A percentile compares a stretch with the other conserved stretches of the same genome.
Conservation (phyloP, 2,329 filamentous ascomycete species). For the Fusarium nematophilum region DNA sequence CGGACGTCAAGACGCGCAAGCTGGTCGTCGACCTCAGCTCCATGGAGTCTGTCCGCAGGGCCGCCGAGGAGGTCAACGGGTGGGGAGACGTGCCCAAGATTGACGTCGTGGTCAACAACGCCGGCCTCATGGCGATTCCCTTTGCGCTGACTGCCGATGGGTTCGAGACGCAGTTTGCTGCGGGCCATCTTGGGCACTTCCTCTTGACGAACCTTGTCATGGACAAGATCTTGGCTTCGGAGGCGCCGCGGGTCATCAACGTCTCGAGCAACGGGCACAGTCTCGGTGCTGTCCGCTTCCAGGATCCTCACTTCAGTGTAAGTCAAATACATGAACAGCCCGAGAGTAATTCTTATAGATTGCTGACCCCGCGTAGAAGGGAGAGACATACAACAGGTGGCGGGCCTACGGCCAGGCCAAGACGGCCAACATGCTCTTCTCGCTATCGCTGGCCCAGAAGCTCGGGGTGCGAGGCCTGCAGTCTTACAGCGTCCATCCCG, state of each 20-base stretch:
- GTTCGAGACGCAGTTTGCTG: constrained; percentile 56
- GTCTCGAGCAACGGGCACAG: constrained; percentile 51
- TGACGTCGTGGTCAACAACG: constrained; percentile 57
- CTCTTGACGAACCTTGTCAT: constrained; percentile 59
- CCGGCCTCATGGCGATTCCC: constrained; percentile 54
- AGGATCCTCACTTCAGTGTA: constrained; percentile 48
- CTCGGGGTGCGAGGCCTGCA: constrained; percentile 45
- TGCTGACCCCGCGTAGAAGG: constrained; percentile 43
- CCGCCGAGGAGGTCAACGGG: constrained; percentile 50
- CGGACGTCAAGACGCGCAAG: constrained; percentile 48
- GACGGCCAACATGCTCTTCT: constrained; percentile 52
- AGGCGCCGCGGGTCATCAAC: constrained; percentile 53
- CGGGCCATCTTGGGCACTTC: constrained; percentile 60
- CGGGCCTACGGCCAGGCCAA: constrained; percentile 53
- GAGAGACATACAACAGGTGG: constrained; percentile 47
- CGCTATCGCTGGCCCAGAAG: constrained; percentile 46
- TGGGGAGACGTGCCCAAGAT: constrained; percentile 49
- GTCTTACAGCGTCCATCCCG: constrained; percentile 51
- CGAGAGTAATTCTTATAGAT: no score
- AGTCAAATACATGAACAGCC: no score
- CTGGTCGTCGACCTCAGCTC: constrained; percentile 56
- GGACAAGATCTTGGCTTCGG: constrained; percentile 52
- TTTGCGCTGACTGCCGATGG: constrained; percentile 50
- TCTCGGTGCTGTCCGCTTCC: constrained; percentile 47
- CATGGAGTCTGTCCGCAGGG: constrained; percentile 51